Evolutionary conservation across 2,329 filamentous ascomycete genomes (phyloP), one percentile per base, ranked within the genome.

Genomic region (Clarireedia monteithiana): DNA sequence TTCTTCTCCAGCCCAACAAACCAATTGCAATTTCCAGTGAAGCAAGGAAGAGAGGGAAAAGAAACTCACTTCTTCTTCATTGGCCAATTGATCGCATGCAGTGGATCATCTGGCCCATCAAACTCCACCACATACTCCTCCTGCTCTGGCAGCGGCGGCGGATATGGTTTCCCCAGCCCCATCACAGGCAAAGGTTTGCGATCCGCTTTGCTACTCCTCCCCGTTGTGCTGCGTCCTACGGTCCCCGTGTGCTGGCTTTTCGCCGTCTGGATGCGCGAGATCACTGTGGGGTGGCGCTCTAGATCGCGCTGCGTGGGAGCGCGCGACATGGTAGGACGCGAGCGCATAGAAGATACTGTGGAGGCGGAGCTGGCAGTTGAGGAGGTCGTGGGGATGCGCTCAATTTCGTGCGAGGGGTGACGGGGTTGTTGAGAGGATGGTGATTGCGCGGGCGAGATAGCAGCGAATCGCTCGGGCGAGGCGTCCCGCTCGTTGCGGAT

Each of bases 81-180:
- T 0, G 87, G 79, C 91, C 91, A 96, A 69, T 96, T 96, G 73
- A 92, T 88, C 1, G 89, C 86, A 70, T 95, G 90, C 58, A 91
- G 67, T 2, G 90, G 90, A 66, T 96, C 91, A 61, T 91, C 79
- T 1, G 83, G 85, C 0, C 90, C 91, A 63, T 91, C 86, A 67
- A 95, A 96, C 70, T 90, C 88, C 45, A 91, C 88, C 0, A 91
- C 86, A 66, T 91, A 92, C 61, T 88, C 83, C 64, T 91, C 88
- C 63, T 79, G 77, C 14, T 84, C 81, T 2, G 87, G 86, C 44
- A 91, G 68, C 0, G 74, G 76, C 3, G 87, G 87, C 3, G 88
- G 88, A 64, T 83, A 89, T 0, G 83, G 77, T 72, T 90, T 91
- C n/a, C 85, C 86, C 54, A 76, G 82, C 38, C 88, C 88, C 69